Evolutionary conservation across 192 early-diverging fungal genomes (phyloP).

Genomic region (Coemansia sp.): DNA sequence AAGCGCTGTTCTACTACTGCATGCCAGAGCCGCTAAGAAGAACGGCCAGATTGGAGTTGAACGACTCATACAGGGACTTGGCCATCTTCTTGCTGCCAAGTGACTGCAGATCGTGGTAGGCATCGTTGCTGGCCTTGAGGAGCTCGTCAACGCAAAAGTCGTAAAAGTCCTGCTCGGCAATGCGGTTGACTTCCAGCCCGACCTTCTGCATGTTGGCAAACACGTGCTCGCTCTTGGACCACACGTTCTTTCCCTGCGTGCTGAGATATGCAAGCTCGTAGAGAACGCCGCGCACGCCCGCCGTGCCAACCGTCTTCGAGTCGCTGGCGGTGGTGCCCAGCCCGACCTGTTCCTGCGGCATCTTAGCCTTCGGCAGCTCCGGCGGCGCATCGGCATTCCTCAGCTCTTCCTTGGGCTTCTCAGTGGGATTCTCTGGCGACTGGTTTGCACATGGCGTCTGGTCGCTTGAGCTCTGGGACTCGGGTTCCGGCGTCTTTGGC

Average conservation of each 20-base stretch:
- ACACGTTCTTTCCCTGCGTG: constrained; percentile 50
- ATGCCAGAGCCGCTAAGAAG: constrained; percentile 31
- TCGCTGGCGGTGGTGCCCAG: constrained; percentile 2
- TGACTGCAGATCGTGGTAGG: constrained; percentile 48
- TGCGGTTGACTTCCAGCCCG: constrained; percentile 51
- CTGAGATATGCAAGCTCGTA: constrained; percentile 53
- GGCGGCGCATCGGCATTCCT: not conserved
- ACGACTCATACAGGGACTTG: constrained; percentile 49
- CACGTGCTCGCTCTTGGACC: constrained; percentile 47
- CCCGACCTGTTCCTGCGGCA: constrained; percentile 34
- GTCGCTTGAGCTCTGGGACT: not conserved
- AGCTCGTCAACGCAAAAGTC: constrained; percentile 57
- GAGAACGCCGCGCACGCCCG: constrained; percentile 39
- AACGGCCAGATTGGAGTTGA: constrained; percentile 42
- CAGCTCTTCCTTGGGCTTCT: not conserved
- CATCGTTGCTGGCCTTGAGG: constrained; percentile 51
- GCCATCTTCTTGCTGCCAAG: constrained; percentile 49
- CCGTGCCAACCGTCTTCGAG: constrained; percentile 5
- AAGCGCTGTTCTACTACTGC: not conserved
- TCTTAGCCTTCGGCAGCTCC: constrained; percentile 22
- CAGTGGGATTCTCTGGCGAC: not conserved
- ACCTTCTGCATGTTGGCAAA: constrained; percentile 44
- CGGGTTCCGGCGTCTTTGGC: constrained; percentile 17
- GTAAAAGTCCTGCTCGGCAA: constrained; percentile 57
- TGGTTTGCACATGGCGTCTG: not conserved